A percentile compares a stretch with the other conserved stretches of the same genome.
phyloP scores from a whole-genome alignment of 331 rosid species.

The Stylosanthes scabra region DNA sequence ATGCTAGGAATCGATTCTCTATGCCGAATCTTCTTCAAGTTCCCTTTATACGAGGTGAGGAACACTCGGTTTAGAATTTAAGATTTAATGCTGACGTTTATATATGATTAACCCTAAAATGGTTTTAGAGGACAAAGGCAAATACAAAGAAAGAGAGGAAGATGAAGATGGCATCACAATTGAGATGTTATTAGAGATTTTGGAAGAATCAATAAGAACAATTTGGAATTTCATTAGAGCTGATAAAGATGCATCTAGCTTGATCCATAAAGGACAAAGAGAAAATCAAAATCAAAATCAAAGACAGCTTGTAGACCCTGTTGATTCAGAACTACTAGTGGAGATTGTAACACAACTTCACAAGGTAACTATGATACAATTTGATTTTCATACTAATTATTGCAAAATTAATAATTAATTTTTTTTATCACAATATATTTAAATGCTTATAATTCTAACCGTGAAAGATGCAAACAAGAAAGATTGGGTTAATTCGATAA shows the following conservation, averaged over 20 bases:
- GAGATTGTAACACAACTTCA: constrained; percentile 64
- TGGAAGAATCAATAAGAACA: constrained; percentile 85
- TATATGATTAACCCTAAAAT: neutral
- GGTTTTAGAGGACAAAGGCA: constrained; percentile 54
- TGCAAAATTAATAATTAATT: too few relatives aligned
- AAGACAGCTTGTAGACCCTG: constrained; percentile 65
- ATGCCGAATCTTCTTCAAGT: constrained; percentile 89
- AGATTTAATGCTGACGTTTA: too few relatives aligned
- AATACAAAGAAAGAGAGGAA: constrained; percentile 55
- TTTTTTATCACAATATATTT: too few relatives aligned
- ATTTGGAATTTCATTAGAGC: constrained; percentile 84
- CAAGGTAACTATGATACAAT: constrained; percentile 48
- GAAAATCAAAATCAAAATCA: neutral
- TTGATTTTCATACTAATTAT: too few relatives aligned
- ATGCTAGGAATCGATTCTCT: constrained; percentile 65
- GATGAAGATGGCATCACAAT: constrained; percentile 57
- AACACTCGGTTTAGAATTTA: too few relatives aligned
- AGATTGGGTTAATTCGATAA: too few relatives aligned
- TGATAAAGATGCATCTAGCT: constrained; percentile 58
- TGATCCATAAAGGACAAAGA: constrained; percentile 41
- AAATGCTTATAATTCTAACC: too few relatives aligned
- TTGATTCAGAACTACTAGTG: constrained; percentile 57
- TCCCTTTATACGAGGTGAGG: constrained; percentile 73
- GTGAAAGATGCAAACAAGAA: too few relatives aligned
- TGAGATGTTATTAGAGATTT: constrained; percentile 68